These are phyloP conservation scores for Solanum lycopersicoides DNA, from an alignment of 257 asterid species.

Conservation along the genomic window DNA sequence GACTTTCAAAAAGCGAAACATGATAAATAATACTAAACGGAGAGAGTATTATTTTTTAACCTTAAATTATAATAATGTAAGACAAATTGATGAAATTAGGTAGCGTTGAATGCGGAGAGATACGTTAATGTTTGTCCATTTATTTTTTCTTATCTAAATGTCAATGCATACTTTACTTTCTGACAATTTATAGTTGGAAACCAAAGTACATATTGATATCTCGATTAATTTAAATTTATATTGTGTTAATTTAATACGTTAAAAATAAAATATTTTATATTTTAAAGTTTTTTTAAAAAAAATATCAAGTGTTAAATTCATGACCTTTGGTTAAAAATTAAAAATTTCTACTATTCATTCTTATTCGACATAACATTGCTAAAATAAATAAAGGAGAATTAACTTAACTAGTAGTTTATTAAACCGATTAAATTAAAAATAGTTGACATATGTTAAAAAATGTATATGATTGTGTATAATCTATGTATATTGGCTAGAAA, in stretches of 20 bases:
- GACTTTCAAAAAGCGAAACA: too few relatives aligned
- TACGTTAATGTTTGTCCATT: not conserved
- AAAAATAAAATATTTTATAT: too few relatives aligned
- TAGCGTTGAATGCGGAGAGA: not conserved
- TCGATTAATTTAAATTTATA: too few relatives aligned
- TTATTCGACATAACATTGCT: not conserved
- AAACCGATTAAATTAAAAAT: too few relatives aligned
- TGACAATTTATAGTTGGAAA: not conserved
- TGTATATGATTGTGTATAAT: not conserved
- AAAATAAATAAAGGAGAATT: not conserved
- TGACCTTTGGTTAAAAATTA: not conserved
- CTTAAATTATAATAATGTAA: not conserved
- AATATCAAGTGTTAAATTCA: too few relatives aligned
- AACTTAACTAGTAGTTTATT: too few relatives aligned
- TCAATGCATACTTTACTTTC: not conserved
- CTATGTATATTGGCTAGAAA: not conserved
- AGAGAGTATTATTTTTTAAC: too few relatives aligned
- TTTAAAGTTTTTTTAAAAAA: too few relatives aligned
- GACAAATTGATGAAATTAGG: not conserved
- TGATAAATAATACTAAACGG: too few relatives aligned
- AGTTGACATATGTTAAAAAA: not conserved
- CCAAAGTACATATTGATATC: not conserved
- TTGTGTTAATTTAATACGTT: rapidly evolving
- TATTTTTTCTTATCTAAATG: not conserved
- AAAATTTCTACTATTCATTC: not conserved